phyloP scores from a whole-genome alignment of 176 grass and related monocot genomes.

The Carex littledalei region DNA sequence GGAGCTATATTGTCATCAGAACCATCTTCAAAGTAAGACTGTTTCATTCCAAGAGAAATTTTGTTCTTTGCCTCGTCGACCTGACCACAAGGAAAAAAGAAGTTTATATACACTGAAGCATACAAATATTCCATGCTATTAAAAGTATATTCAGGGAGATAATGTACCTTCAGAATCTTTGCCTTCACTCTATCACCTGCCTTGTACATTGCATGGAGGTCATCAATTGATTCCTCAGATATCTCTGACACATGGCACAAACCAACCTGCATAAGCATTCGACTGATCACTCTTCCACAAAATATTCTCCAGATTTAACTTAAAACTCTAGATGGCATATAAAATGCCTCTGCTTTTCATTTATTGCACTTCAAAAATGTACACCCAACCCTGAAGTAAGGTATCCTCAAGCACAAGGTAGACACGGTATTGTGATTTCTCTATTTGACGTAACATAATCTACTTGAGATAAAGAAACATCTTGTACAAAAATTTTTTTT shows the following conservation, averaged over 20 bases:
- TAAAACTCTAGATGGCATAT: background rate
- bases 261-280: slow-evolving; percentile 61
- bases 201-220: slow-evolving; percentile 58
- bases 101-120: slow-evolving; percentile 10
- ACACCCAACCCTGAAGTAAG: background rate
- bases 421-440: background rate
- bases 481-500: background rate
- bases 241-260: slow-evolving; percentile 93
- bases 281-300: slow-evolving; percentile 1
- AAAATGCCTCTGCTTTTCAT: background rate
- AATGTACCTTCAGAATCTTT: slow-evolving; percentile 77
- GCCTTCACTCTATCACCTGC: slow-evolving; percentile 70
- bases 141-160: background rate
- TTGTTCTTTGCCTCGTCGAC: slow-evolving; percentile 59
- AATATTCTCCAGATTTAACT: slow-evolving; percentile 15
- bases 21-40: slow-evolving; percentile 55
- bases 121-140: background rate
- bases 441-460: background rate
- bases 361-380: background rate
- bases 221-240: slow-evolving; percentile 67
- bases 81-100: slow-evolving; percentile 25
- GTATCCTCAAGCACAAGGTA: background rate
- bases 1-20: slow-evolving; percentile 23
- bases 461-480: background rate
- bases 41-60: slow-evolving; percentile 85